A percentile compares a stretch with the other conserved stretches of the same genome.
Conservation (phyloP, 352 stramenopile species). For the Elongisporangium anandrum region DNA sequence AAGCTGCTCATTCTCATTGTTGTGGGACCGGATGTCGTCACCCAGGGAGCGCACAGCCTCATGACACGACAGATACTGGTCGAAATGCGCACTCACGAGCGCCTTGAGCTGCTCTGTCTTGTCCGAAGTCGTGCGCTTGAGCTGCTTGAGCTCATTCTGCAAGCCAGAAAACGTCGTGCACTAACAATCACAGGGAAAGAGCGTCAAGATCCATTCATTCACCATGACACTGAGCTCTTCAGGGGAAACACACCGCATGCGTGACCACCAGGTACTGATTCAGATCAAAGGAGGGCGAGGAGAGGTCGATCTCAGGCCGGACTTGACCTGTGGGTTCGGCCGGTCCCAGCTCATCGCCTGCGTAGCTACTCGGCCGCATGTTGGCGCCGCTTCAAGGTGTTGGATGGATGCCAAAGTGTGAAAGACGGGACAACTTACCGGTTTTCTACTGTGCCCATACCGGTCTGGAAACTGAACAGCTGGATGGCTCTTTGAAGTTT, state of each 20-base stretch:
- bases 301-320: conserved; percentile 41
- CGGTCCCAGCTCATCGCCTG: conserved; percentile 5
- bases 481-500: neutral
- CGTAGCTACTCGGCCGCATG: neutral
- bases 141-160: conserved; percentile 55
- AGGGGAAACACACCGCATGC: conserved; percentile 41
- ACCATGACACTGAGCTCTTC: neutral
- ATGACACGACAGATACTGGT: conserved; percentile 81
- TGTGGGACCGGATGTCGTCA: conserved; percentile 57
- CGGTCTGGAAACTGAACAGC: neutral
- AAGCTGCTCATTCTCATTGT: conserved; percentile 52
- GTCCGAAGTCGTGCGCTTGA: conserved; percentile 72
- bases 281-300: conserved; percentile 51
- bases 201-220: neutral
- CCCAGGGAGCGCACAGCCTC: conserved; percentile 62
- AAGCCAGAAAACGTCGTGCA: conserved; percentile 57
- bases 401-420: neutral
- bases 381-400: conserved; percentile 10
- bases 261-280: conserved; percentile 56
- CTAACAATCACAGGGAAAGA: conserved; percentile 13
- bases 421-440: neutral
- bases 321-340: conserved; percentile 2
- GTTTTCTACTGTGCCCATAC: neutral
- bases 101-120: conserved; percentile 84
- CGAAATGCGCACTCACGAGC: conserved; percentile 75